These are phyloP conservation scores for Tricladium varicosporioides DNA, from an alignment of 2,329 filamentous ascomycete species.

Conservation along the genomic window DNA sequence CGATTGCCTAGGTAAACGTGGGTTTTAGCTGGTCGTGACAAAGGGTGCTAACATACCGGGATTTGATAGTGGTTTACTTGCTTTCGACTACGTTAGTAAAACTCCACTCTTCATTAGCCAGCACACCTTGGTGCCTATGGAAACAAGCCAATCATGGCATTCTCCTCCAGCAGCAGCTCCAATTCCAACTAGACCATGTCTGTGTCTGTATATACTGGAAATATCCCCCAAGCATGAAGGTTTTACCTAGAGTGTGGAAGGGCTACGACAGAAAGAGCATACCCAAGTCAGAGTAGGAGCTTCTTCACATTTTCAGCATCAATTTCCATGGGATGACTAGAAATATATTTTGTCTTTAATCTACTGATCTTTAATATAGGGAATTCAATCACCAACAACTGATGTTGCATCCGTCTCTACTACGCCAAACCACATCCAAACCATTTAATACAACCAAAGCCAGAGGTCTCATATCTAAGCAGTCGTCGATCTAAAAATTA, in stretches of 20 bases:
- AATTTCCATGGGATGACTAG: constrained; percentile 21
- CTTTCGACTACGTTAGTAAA: constrained; percentile 10
- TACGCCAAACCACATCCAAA: constrained; percentile 50
- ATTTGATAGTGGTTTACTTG: constrained; percentile 20
- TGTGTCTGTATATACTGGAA: constrained; percentile 40
- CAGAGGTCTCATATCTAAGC: too few species aligned
- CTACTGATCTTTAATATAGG: constrained; percentile 11
- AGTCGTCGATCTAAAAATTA: too few species aligned
- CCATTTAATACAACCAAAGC: constrained; percentile 35
- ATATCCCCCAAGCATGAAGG: constrained; percentile 47
- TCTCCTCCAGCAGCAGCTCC: constrained; percentile 16
- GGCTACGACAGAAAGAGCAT: constrained; percentile 47
- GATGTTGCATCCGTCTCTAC: constrained; percentile 61
- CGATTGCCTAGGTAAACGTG: too few species aligned
- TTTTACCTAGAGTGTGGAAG: constrained; percentile 48
- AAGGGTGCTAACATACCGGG: too few species aligned
- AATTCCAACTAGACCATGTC: constrained; percentile 48
- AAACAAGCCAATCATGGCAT: constrained; percentile 24
- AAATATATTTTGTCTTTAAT: too few species aligned
- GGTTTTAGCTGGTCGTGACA: too few species aligned
- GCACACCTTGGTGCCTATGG: constrained; percentile 21
- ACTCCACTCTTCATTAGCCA: constrained; percentile 10
- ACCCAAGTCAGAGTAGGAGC: constrained; percentile 36
- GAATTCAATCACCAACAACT: constrained; percentile 42
- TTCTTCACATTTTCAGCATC: constrained; percentile 45